Evolutionary conservation across 352 stramenopile genomes (phyloP).

Genomic region (Globisporangium cederbergense): DNA sequence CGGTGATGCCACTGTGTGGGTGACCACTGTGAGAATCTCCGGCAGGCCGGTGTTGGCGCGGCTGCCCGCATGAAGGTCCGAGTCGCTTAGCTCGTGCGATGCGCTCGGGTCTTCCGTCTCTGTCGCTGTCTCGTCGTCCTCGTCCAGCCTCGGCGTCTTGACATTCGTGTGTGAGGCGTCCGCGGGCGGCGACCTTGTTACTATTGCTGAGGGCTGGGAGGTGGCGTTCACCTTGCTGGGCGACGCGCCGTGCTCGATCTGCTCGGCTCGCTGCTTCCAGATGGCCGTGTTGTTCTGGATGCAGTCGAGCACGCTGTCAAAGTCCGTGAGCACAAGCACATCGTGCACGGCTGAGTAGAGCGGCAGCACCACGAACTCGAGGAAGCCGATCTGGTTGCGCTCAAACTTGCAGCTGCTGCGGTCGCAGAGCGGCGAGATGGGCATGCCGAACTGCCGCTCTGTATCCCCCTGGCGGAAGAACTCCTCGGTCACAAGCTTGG

Average conservation of each 20-base stretch:
- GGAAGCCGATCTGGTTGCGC: conserved; percentile 68
- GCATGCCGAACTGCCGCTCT: conserved; percentile 48
- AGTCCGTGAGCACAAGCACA: conserved; percentile 39
- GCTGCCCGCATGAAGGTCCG: not conserved
- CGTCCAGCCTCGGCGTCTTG: not conserved
- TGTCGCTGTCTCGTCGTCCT: conserved; percentile 3
- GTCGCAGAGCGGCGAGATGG: conserved; percentile 66
- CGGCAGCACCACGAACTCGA: conserved; percentile 71
- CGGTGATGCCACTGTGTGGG: not conserved
- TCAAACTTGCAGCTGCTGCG: conserved; percentile 48
- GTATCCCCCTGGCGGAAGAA: conserved; percentile 69
- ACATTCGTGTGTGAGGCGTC: not conserved
- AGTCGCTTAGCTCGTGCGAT: not conserved
- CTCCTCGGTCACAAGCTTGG: conserved; percentile 57
- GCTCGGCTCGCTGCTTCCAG: conserved; percentile 33
- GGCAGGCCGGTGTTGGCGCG: not conserved
- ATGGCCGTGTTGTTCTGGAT: conserved; percentile 45
- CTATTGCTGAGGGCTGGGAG: no score
- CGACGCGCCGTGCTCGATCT: conserved; percentile 9
- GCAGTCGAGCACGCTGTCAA: conserved; percentile 44
- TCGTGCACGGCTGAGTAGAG: conserved; percentile 49
- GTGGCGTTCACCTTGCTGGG: not conserved
- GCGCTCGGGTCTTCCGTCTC: not conserved
- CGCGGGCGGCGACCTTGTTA: no score
- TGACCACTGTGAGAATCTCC: conserved; percentile 4